These are phyloP conservation scores for Candida silvicultrix DNA, from an alignment of 805 yeast species.

Conservation along the genomic window DNA sequence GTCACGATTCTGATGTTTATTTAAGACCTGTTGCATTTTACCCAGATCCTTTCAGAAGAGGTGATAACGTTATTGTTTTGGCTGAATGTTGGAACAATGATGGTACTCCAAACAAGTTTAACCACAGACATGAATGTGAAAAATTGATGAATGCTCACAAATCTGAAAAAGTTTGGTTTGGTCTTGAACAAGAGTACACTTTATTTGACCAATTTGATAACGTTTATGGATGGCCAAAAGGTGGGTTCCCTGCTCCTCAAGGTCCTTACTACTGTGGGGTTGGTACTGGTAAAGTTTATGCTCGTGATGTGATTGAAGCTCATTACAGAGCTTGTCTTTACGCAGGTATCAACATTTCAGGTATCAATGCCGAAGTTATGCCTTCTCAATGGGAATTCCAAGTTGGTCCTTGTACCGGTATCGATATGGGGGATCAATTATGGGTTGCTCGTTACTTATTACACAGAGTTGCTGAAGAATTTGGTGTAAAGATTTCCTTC, in stretches of 20 bases:
- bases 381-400: slow-evolving; percentile 99
- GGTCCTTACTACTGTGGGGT: slow-evolving; percentile 99
- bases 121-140: slow-evolving; percentile 96
- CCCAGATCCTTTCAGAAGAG: slow-evolving; percentile 97
- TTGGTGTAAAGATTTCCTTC: slow-evolving; percentile 96
- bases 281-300: slow-evolving; percentile 96
- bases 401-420: slow-evolving; percentile 97
- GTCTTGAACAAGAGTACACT: slow-evolving; percentile 98
- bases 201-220: slow-evolving; percentile 85
- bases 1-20: slow-evolving; percentile 92
- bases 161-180: slow-evolving; percentile 88
- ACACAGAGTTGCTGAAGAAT: slow-evolving; percentile 96
- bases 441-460: slow-evolving; percentile 94
- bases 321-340: slow-evolving; percentile 97
- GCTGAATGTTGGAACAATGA: slow-evolving; percentile 98
- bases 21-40: slow-evolving; percentile 93
- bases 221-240: slow-evolving; percentile 98
- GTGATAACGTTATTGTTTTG: slow-evolving; percentile 91
- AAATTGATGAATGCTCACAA: slow-evolving; percentile 91
- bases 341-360: slow-evolving; percentile 86
- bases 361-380: slow-evolving; percentile 99
- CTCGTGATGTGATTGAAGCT: slow-evolving; percentile 97
- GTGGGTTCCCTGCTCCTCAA: slow-evolving; percentile 99
- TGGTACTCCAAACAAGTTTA: slow-evolving; percentile 97
- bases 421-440: slow-evolving; percentile 93